phyloP scores from a whole-genome alignment of 805 yeast species.

The Candida maris region DNA sequence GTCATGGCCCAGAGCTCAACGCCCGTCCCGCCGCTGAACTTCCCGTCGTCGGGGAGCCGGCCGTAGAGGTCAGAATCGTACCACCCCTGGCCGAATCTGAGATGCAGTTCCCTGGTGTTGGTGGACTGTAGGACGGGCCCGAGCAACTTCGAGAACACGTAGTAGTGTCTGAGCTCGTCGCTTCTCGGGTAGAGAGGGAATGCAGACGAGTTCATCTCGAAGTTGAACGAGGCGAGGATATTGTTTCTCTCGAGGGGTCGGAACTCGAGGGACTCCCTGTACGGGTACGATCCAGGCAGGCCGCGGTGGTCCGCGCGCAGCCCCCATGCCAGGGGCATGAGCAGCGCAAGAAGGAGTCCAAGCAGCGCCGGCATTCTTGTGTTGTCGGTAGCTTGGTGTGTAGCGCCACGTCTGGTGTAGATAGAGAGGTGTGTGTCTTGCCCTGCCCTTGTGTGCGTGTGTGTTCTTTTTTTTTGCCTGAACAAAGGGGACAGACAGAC shows the following conservation, averaged over 20 bases:
- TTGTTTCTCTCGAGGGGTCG: slow-evolving; percentile 73
- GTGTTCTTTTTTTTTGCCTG: too few relatives aligned
- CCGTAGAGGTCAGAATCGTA: slow-evolving; percentile 95
- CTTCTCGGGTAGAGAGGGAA: slow-evolving; percentile 22
- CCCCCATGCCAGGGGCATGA: not conserved
- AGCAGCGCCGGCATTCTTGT: too few relatives aligned
- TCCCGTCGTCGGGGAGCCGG: slow-evolving; percentile 66
- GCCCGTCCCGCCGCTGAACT: slow-evolving; percentile 84
- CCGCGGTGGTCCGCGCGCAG: not conserved
- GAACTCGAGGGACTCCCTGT: slow-evolving; percentile 57
- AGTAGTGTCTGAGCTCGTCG: slow-evolving; percentile 42
- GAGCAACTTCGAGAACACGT: slow-evolving; percentile 73
- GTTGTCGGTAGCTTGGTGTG: too few relatives aligned
- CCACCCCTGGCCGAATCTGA: slow-evolving; percentile 90
- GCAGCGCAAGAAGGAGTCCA: not conserved
- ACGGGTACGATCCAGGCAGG: slow-evolving; percentile 38
- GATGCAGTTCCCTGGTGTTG: slow-evolving; percentile 68
- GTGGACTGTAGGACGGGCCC: slow-evolving; percentile 72
- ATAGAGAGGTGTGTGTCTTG: too few relatives aligned
- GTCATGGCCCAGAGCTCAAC: slow-evolving; percentile 89
- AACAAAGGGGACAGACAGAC: too few relatives aligned
- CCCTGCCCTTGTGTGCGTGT: too few relatives aligned
- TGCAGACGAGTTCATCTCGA: slow-evolving; percentile 54
- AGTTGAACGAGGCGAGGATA: slow-evolving; percentile 66
- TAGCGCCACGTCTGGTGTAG: too few relatives aligned